phyloP scores from a whole-genome alignment of 176 grass and related monocot genomes.

The Eremochloa ophiuroides region DNA sequence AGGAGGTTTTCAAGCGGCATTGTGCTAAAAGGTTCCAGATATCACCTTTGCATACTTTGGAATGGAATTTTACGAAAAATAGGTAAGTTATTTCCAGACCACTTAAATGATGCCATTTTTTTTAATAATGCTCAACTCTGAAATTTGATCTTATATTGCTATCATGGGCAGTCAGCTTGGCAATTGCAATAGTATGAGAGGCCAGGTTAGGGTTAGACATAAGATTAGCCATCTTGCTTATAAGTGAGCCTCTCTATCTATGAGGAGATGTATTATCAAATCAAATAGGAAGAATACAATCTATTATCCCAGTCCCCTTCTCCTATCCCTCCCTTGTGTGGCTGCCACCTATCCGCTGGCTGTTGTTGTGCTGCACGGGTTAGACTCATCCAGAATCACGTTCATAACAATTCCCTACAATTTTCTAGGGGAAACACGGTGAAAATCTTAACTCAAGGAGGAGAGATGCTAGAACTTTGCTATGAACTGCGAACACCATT shows the following conservation, averaged over 20 bases:
- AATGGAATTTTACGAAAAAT: conserved; percentile 49
- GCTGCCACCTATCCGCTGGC: neutral
- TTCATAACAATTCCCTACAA: conserved; percentile 7
- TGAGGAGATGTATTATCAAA: neutral
- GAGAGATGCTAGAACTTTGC: conserved; percentile 94
- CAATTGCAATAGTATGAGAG: neutral
- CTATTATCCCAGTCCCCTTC: neutral
- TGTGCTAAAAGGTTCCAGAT: conserved; percentile 91
- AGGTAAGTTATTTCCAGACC: conserved; percentile 49
- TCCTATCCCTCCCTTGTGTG: neutral
- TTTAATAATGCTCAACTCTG: neutral
- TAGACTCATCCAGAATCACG: neutral
- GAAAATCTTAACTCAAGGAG: conserved; percentile 89
- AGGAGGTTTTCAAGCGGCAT: conserved; percentile 90
- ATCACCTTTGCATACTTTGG: conserved; percentile 67
- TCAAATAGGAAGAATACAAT: neutral
- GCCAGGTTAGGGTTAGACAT: neutral
- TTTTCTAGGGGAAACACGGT: conserved; percentile 68
- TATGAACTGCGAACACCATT: conserved; percentile 83
- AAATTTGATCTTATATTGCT: neutral
- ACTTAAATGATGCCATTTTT: neutral
- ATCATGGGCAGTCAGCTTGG: neutral
- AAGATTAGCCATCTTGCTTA: neutral
- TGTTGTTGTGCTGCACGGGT: neutral
- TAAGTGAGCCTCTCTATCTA: neutral